Percentiles rank a stretch among this genome's conserved stretches.
These are phyloP conservation scores for Lentinus tigrinus DNA, from an alignment of 768 basidiomycete genomes.

Conservation along the genomic window DNA sequence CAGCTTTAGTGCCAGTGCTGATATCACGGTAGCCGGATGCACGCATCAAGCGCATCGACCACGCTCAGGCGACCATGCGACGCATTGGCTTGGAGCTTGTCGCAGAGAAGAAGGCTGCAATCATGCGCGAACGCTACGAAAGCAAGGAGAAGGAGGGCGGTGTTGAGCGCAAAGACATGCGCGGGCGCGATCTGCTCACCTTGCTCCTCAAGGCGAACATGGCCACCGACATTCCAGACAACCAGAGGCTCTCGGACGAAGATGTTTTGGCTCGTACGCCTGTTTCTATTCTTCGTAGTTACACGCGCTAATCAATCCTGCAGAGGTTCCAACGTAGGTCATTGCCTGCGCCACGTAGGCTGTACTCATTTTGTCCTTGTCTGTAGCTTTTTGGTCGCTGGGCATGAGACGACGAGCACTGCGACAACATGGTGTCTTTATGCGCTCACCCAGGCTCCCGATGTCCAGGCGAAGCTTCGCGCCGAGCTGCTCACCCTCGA, in stretches of 20 bases:
- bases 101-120: conserved; percentile 33
- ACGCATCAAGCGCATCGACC: not conserved
- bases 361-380: conserved; percentile 25
- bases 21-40: conserved; percentile 10
- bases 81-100: conserved; percentile 31
- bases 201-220: conserved; percentile 62
- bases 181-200: conserved; percentile 56
- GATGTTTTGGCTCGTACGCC: conserved; percentile 59
- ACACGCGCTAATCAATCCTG: conserved; percentile 25
- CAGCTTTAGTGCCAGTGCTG: not conserved
- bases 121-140: conserved; percentile 15
- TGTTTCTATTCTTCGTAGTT: not conserved
- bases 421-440: conserved; percentile 37
- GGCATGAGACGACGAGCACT: conserved; percentile 45
- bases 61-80: conserved; percentile 22
- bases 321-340: conserved; percentile 20
- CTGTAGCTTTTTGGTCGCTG: conserved; percentile 32
- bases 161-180: conserved; percentile 18
- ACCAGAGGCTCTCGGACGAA: conserved; percentile 54
- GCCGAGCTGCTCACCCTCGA: conserved; percentile 41
- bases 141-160: conserved; percentile 21
- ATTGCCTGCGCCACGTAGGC: not conserved
- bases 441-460: conserved; percentile 37
- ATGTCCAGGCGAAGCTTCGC: conserved; percentile 38
- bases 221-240: conserved; percentile 52